Base-by-base conservation (phyloP, 2,329 filamentous ascomycete species). In the Ophiobolus disseminans region DNA sequence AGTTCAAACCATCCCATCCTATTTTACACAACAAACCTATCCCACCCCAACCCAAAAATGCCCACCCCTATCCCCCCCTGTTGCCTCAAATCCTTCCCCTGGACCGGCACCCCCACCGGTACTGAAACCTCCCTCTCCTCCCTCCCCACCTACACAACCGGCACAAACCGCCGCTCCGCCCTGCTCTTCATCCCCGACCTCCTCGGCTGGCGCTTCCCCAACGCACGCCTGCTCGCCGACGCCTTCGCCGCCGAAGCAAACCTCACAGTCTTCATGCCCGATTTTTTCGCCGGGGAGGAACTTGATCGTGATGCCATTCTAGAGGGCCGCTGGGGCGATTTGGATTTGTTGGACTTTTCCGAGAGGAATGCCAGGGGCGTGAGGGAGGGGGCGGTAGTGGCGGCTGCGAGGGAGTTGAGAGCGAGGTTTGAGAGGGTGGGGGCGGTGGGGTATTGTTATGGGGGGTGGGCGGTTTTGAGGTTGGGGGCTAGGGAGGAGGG, bases 381-480 rank as follows among this genome's bases (percentile, higher is more conserved):
- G 1, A 68, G 76, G 7, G 70, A 76, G 52, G 59, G 61, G 0
- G 63, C 72, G 45, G 68, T 75, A 4, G 53, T 73, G 19, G 57
- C 53, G 11, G 26, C 19, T 21, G 39, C 39, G 39, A 41, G 26
- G 39, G 39, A 31, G 39, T 22, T 41, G 25, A 31, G 9, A 11
- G 26, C 19, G 4, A 41, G 14, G 25, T 41, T 31, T 9, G 11
- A 14, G 26, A 41, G 22, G 28, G 19, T 41, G 17, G 39, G 39
- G 6, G 21, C 23, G 13, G 28, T 77, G 23, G 76, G 76, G 1
- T 78, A 77, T 58, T 78, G 76, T 62, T 78, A 70, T 66, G 76
- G 76, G 13, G 76, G 75, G 4, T 68, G 62, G 63, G 55, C 46
- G 8, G 52, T 58, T 2, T 51, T 65, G 30, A n/a, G n/a, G 30